Base-by-base conservation (phyloP, 1,139 yeast species). In the Chernovozyma sophiae-reginae region DNA sequence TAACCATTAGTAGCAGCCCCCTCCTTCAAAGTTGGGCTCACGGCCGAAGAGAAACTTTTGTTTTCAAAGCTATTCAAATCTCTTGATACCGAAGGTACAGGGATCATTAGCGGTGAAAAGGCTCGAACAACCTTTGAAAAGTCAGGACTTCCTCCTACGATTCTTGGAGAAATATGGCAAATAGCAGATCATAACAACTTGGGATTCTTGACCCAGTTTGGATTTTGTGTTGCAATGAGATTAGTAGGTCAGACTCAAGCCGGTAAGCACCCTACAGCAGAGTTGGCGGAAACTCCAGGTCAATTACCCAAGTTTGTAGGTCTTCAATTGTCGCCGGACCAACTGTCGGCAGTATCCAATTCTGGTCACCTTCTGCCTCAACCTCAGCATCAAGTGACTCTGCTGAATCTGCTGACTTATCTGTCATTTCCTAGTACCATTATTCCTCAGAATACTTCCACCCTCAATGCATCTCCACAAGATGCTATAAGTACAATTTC, bases 141-240 rank as follows among this genome's bases (percentile, higher is more conserved):
- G 43, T 82, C 95, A 2, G 95, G 95, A 1, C 72, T 92, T 38
- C 81, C 95, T 6, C 83, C 95, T 3, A 71, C 79, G 15, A 66
- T 77, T 27, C 68, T 92, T 36, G 96, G 97, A 4, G 95, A 89
- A 58, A 82, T 94, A 43, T 94, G 98, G 98, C 94, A 86, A 57
- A 58, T 85, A 33, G 90, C 96, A 13, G 99, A 92, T 62, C 74
- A 77, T 15, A 81, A 80, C 44, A 89, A 87, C 61, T 73, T 81
- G 47, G 99, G 98, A 0, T 86, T 83, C 55, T 69, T 94, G 47
- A 83, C 86, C 48, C 89, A 82, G 54, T 72, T 75, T 44, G 92
- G 92, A 19, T 94, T 94, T 61, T 77, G 86, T 44, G 73, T 79
- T 39, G 96, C 97, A 22, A 74, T 92, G 78, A 76, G 99, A 57